Percentiles rank a stretch among this genome's conserved stretches.
These are phyloP conservation scores for Blumeria graminis DNA, from an alignment of 2,329 filamentous ascomycete species.

Conservation along the genomic window DNA sequence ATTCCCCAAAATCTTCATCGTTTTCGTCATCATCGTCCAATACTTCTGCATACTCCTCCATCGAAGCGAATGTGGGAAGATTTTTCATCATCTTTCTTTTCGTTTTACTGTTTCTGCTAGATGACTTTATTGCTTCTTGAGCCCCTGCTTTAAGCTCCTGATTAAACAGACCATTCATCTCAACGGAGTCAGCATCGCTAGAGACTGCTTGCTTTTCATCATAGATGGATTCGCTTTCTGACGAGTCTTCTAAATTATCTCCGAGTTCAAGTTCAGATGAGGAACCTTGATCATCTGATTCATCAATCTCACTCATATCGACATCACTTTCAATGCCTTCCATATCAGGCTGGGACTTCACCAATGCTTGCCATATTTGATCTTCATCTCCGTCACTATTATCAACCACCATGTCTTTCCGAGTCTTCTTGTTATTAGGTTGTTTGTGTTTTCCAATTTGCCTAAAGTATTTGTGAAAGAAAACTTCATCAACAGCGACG, in stretches of 20 bases:
- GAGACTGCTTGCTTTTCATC: conserved; percentile 19
- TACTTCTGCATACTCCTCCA: conserved; percentile 78
- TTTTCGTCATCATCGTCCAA: conserved; percentile 39
- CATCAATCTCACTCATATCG: conserved; percentile 28
- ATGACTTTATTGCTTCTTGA: conserved; percentile 1
- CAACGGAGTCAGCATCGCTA: conserved; percentile 20
- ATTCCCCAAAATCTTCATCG: conserved; percentile 18
- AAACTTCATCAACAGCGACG: conserved; percentile 74
- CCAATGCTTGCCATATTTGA: conserved; percentile 80
- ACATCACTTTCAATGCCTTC: conserved; percentile 33
- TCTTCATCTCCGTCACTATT: conserved; percentile 41
- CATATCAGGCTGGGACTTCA: conserved; percentile 55
- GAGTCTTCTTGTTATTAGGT: conserved; percentile 28
- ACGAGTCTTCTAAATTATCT: conserved; percentile 13
- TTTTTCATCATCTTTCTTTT: conserved; percentile 70
- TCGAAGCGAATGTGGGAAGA: conserved; percentile 78
- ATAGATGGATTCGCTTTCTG: not conserved
- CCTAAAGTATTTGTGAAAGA: conserved; percentile 96
- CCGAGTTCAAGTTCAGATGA: conserved; percentile 18
- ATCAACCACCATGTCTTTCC: conserved; percentile 21
- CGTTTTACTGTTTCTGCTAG: conserved; percentile 22
- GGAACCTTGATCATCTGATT: conserved; percentile 18
- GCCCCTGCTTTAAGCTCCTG: not conserved
- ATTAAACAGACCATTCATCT: conserved; percentile 14
- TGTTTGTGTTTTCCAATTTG: conserved; percentile 39